These are phyloP conservation scores for Aureobasidium zeae DNA, from an alignment of 2,329 filamentous ascomycete species.

Conservation along the genomic window DNA sequence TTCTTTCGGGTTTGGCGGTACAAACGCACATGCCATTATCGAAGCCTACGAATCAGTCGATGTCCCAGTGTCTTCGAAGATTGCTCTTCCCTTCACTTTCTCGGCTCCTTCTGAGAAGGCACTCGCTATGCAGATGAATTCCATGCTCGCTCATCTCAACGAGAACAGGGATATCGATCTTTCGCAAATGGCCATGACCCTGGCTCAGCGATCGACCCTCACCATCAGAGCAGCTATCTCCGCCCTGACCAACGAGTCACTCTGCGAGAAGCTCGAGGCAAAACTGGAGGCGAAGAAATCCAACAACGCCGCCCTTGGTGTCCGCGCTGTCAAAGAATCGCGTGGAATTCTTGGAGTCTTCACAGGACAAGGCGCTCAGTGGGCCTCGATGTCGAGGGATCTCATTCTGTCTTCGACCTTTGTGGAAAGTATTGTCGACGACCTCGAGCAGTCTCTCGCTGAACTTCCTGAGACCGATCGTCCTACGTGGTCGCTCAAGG, in stretches of 20 bases:
- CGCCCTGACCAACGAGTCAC: neutral
- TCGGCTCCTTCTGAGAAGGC: conserved; percentile 23
- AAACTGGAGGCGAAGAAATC: neutral
- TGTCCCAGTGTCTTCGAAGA: conserved; percentile 41
- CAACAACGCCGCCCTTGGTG: neutral
- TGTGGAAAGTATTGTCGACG: neutral
- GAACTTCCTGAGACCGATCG: neutral
- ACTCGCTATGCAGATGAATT: conserved; percentile 22
- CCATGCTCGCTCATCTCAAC: conserved; percentile 19
- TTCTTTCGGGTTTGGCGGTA: conserved; percentile 24
- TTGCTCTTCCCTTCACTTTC: conserved; percentile 9
- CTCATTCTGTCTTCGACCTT: conserved; percentile 19
- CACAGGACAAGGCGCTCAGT: conserved; percentile 32
- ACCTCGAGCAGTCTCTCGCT: neutral
- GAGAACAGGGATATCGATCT: neutral
- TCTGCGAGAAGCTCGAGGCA: neutral
- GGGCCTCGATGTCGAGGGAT: conserved; percentile 23
- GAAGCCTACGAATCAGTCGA: conserved; percentile 30
- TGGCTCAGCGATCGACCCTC: conserved; percentile 1
- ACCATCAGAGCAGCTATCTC: conserved; percentile 1
- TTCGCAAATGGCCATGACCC: conserved; percentile 1
- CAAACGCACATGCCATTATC: conserved; percentile 24
- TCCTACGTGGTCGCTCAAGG: conserved; percentile 6
- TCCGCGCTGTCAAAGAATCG: neutral
- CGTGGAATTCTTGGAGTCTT: conserved; percentile 21